Base-by-base conservation (phyloP, 2,329 filamentous ascomycete species). In the Nothopassalora personata region DNA sequence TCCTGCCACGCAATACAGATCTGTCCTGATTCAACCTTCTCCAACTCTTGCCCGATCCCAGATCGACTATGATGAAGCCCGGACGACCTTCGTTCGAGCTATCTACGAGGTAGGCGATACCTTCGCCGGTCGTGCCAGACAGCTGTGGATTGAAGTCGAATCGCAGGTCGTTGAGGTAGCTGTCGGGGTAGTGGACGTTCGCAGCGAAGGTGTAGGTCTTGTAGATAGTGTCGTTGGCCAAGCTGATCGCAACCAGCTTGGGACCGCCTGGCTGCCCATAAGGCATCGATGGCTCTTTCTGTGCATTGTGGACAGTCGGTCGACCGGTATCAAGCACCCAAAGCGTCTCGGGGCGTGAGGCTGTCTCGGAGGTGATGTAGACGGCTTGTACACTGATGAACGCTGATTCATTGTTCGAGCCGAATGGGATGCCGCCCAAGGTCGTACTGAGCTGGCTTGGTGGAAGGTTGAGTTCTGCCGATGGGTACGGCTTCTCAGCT, bases 101-200 rank as follows among this genome's bases (percentile, higher is more conserved):
- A 67, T 80, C 77, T 27, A 77, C 73, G 2, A 80, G 72, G 61
- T 79, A 79, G 4, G 75, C 77, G 28, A 79, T 73, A 10, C 78
- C 76, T 19, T 70, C 57, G 9, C 75, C 75, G 1, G 69, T 71
- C n/a, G 70, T 71, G 18, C 67, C 69, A 2, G 74, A 73, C 1
- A 71, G 65, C 47, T 76, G 73, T 6, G 73, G 49, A n/a, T 76
- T 71, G 34, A 79, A 70, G 63, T 80, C 77, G 67, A 80, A 79
- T 28, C 77, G 75, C 1, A 80, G 57, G 59, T 79, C 77, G 60
- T 79, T 79, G 64, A 79, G 72, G 67, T 78, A 80, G 30, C 72
- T 75, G 63, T 79, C 77, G 1, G 76, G 76, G 60, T 73, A 79
- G 62, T 78, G 75, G 3, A 79, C 76, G 5, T 64, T 69, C 0